Base-by-base conservation (phyloP, 345 rosid genomes). In the Citrus trifoliata region DNA sequence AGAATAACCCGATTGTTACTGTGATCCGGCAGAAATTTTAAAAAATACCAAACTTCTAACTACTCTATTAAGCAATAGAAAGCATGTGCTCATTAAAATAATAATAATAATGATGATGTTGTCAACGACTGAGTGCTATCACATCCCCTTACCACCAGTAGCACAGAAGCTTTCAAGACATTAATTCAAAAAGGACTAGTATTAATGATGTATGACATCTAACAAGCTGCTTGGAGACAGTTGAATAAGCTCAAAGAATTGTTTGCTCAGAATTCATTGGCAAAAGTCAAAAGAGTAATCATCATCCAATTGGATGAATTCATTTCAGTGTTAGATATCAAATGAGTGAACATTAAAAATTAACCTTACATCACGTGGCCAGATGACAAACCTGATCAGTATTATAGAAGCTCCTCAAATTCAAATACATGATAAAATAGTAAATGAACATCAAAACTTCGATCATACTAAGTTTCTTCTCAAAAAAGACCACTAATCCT, bases 1-100 rank as follows among this genome's bases (percentile, higher is more conserved):
- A 76, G 61, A 64, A 61, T 69, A 40, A 67, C 70, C 67, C 81
- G 28, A 53, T n/a, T 48, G 58, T 30, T 27, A 40, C 51, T 19
- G 21, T 7, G 7, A 46, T 48, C 21, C 3, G 58, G 18, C 55
- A 62, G 35, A 14, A 21, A 64, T 38, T n/a, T 73, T 70, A 19
- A 65, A 9, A 46, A 22, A 42, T 42, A 27, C 14, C 22, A 70
- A 1, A 40, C 65, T 14, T 40, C 63, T 68, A 48, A 67, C 51
- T 7, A 78, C 33, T 28, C 27, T 38, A 48, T 67, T 37, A 58
- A 77, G 55, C 69, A 28, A 42, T 6, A 33, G 21, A 73, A 67
- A 66, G 9, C 48, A 35, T 53, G 7, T 33, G 25, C 59, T 27
- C 6, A 27, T 4, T 8, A 48, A 25, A 48, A 35, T 9, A 40